These are phyloP conservation scores for Asterophora parasitica DNA, from an alignment of 768 basidiomycete genomes.

Conservation along the genomic window DNA sequence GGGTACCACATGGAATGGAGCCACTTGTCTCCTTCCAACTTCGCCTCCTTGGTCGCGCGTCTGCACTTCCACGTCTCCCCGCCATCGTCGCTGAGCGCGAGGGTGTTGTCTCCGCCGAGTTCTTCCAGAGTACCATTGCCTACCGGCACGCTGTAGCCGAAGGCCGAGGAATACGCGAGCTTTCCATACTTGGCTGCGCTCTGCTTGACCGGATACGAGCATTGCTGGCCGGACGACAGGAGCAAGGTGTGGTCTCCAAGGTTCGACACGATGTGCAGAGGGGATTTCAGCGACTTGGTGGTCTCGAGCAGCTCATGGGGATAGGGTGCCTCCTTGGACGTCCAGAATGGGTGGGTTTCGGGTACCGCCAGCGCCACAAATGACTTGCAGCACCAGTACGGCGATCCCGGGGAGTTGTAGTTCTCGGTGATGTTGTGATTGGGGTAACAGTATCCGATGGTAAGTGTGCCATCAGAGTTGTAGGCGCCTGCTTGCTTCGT, in stretches of 20 bases:
- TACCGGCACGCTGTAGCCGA: constrained; percentile 72
- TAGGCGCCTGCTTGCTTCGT: constrained; percentile 57
- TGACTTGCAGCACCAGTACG: constrained; percentile 80
- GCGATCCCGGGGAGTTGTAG: constrained; percentile 75
- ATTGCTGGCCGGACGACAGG: constrained; percentile 73
- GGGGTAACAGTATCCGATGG: constrained; percentile 66
- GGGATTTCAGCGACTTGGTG: constrained; percentile 51
- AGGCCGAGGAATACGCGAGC: constrained; percentile 70
- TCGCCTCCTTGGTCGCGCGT: constrained; percentile 56
- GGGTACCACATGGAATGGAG: constrained; percentile 71
- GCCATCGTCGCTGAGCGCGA: constrained; percentile 64
- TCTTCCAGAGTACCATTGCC: constrained; percentile 67
- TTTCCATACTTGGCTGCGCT: constrained; percentile 79
- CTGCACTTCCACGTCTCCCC: constrained; percentile 74
- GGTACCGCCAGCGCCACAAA: constrained; percentile 65
- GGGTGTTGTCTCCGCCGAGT: constrained; percentile 62
- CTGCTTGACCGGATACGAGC: constrained; percentile 75
- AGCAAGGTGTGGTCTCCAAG: constrained; percentile 63
- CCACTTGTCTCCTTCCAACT: constrained; percentile 49
- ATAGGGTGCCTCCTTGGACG: constrained; percentile 59
- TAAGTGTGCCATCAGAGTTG: constrained; percentile 61
- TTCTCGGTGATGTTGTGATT: constrained; percentile 76
- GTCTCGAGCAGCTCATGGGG: constrained; percentile 43
- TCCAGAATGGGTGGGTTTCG: constrained; percentile 69
- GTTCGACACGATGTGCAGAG: constrained; percentile 64